Conservation (phyloP, 768 basidiomycete species). For the Suillus paluster region DNA sequence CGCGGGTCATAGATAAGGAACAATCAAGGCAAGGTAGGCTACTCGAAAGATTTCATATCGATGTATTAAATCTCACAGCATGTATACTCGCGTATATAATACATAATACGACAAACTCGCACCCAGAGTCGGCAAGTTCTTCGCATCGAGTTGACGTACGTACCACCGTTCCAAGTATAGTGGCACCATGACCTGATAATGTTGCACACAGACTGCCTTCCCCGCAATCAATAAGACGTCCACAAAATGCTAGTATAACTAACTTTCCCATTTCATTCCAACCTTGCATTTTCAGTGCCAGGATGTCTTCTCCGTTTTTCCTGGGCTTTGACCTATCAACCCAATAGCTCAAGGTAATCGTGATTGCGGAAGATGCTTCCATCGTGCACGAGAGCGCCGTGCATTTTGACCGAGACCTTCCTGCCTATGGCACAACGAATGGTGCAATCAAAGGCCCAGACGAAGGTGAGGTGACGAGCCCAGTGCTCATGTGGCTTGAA, state of each 20-base stretch:
- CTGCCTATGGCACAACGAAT: constrained; percentile 66
- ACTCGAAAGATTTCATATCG: neutral
- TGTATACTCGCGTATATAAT: too few species aligned
- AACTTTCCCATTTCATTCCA: neutral
- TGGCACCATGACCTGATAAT: constrained; percentile 5
- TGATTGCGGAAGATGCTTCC: constrained; percentile 59
- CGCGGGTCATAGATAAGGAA: too few species aligned
- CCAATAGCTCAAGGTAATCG: constrained; percentile 79
- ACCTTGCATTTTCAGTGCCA: constrained; percentile 1
- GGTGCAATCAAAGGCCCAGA: constrained; percentile 69
- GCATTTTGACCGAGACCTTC: constrained; percentile 81
- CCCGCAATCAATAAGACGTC: constrained; percentile 1
- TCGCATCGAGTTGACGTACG: neutral
- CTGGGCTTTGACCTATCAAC: constrained; percentile 89
- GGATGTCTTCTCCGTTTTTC: constrained; percentile 46
- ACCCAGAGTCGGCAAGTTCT: neutral
- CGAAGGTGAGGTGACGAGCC: constrained; percentile 76
- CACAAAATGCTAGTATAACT: neutral
- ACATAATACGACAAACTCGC: neutral
- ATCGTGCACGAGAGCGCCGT: constrained; percentile 74
- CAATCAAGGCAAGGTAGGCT: neutral
- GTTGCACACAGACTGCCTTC: constrained; percentile 1
- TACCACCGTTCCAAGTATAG: too few species aligned
- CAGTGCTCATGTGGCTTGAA: constrained; percentile 85
- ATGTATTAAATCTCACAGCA: neutral